These are phyloP conservation scores for Epichloe gansuensis DNA, from an alignment of 2,329 filamentous ascomycete species.

Conservation along the genomic window DNA sequence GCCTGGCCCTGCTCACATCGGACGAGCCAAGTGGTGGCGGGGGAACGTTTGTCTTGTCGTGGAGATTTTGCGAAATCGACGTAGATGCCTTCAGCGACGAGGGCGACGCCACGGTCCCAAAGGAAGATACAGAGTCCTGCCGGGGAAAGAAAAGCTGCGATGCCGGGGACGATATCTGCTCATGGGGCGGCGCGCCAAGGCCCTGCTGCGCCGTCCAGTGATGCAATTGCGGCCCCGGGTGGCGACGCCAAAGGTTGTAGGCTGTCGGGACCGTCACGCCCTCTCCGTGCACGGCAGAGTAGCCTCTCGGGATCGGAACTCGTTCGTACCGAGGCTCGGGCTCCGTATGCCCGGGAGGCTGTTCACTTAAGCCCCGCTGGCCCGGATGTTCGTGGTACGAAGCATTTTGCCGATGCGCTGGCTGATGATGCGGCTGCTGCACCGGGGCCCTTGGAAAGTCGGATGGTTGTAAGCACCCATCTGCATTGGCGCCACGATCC, in stretches of 20 bases:
- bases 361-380: not conserved
- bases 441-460: not conserved
- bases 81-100: not conserved
- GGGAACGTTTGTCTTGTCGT: not conserved
- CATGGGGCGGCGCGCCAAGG: constrained; percentile 6
- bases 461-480: not conserved
- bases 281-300: constrained; percentile 25
- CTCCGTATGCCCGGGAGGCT: not conserved
- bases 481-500: not conserved
- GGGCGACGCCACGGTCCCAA: constrained; percentile 1
- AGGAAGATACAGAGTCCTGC: constrained; percentile 3
- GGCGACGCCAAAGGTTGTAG: constrained; percentile 13
- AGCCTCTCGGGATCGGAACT: constrained; percentile 26
- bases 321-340: constrained; percentile 23
- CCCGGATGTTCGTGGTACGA: not conserved
- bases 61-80: not conserved
- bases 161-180: constrained; percentile 1
- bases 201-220: not conserved
- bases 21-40: not conserved
- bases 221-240: not conserved
- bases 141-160: constrained; percentile 1
- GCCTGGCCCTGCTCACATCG: not conserved
- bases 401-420: not conserved
- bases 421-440: not conserved
- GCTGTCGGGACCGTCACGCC: constrained; percentile 18